Percentiles rank a stretch among this genome's conserved stretches.
These are phyloP conservation scores for Pelargonium fulgidum DNA, from an alignment of 441 rosid species.

Conservation along the genomic window DNA sequence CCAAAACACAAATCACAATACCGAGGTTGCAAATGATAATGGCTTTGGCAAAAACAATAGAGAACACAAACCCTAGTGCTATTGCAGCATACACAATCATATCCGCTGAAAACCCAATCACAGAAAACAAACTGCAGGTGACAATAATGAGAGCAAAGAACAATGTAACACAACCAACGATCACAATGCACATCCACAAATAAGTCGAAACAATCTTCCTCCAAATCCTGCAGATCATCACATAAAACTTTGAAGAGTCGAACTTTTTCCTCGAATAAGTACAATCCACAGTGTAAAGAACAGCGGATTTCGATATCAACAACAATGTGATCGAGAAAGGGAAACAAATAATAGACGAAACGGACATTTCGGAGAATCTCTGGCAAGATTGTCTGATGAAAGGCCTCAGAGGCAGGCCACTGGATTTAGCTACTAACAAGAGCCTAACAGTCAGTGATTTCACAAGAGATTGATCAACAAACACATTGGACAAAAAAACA, in stretches of 20 bases:
- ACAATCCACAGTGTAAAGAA: slow-evolving; percentile 72
- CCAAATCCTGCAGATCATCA: slow-evolving; percentile 50
- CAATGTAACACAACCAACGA: slow-evolving; percentile 49
- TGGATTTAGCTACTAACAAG: slow-evolving; percentile 56
- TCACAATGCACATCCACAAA: slow-evolving; percentile 55
- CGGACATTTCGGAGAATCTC: slow-evolving; percentile 54
- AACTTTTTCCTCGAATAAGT: slow-evolving; percentile 53
- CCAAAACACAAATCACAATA: slow-evolving; percentile 66
- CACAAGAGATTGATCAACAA: slow-evolving; percentile 64
- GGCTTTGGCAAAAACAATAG: slow-evolving; percentile 67
- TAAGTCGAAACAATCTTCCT: slow-evolving; percentile 56
- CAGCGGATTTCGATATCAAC: slow-evolving; percentile 57
- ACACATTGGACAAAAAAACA: slow-evolving; percentile 48
- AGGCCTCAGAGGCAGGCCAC: slow-evolving; percentile 64
- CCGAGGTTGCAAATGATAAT: slow-evolving; percentile 68
- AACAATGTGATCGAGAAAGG: slow-evolving; percentile 62
- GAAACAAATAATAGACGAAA: slow-evolving; percentile 64
- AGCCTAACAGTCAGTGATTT: slow-evolving; percentile 50
- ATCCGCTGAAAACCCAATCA: slow-evolving; percentile 52
- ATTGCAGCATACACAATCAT: slow-evolving; percentile 50
- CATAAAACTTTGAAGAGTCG: slow-evolving; percentile 44
- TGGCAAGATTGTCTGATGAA: slow-evolving; percentile 58
- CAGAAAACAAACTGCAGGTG: slow-evolving; percentile 43
- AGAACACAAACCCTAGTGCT: slow-evolving; percentile 55
- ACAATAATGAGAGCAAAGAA: slow-evolving; percentile 59